Conservation (phyloP, 164 flowering plant species). For the Akebia trifoliata region DNA sequence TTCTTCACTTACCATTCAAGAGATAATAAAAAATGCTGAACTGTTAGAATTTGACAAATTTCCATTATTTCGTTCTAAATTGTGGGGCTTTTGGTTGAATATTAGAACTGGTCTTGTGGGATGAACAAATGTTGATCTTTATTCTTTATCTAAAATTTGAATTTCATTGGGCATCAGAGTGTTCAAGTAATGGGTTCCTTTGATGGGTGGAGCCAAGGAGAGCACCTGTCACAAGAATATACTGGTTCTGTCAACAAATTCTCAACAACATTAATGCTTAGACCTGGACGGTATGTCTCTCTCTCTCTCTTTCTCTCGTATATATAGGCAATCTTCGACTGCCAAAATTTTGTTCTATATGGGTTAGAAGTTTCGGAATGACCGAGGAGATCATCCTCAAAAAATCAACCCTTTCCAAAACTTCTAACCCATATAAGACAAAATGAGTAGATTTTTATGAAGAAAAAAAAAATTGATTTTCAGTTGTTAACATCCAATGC, state of each 20-base stretch:
- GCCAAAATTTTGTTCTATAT: too few species aligned
- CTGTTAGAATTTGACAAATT: too few species aligned
- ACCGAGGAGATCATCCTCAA: too few species aligned
- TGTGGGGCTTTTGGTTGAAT: background rate
- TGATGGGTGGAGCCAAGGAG: constrained; percentile 96
- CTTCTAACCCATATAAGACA: too few species aligned
- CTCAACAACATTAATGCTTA: constrained; percentile 69
- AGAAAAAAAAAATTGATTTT: too few species aligned
- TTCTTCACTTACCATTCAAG: background rate
- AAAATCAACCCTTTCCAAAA: too few species aligned
- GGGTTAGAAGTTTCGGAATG: too few species aligned
- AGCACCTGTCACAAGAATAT: constrained; percentile 77
- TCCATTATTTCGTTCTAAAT: background rate
- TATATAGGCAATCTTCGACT: too few species aligned
- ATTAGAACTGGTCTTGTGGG: background rate
- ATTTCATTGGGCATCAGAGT: constrained; percentile 34
- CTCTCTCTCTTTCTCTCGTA: background rate
- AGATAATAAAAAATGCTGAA: too few species aligned
- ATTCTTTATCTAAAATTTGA: constrained; percentile 1
- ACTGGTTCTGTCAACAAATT: constrained; percentile 62
- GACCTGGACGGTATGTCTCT: constrained; percentile 74
- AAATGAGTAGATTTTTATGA: too few species aligned
- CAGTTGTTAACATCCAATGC: too few species aligned
- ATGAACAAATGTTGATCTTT: background rate
- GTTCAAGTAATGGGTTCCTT: constrained; percentile 94